Percentiles rank a stretch among this genome's conserved stretches.
These are phyloP conservation scores for Lippia alba DNA, from an alignment of 305 asterid genomes.

Conservation along the genomic window DNA sequence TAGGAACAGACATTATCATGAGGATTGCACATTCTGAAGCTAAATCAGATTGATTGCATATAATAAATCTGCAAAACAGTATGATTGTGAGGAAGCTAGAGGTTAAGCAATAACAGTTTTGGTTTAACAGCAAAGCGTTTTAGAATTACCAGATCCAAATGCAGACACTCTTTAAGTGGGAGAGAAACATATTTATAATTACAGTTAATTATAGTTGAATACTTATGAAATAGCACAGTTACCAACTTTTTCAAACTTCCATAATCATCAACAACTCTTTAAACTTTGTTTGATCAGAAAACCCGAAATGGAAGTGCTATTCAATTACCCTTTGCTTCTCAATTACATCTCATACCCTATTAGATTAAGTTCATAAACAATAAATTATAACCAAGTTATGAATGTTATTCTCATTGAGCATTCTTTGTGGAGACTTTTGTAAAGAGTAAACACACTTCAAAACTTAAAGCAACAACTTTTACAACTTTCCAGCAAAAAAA, in stretches of 20 bases:
- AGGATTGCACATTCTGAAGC: conserved; percentile 91
- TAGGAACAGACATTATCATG: conserved; percentile 76
- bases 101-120: conserved; percentile 19
- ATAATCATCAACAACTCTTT: not conserved
- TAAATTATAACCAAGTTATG: too few relatives aligned
- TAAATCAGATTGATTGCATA: conserved; percentile 86
- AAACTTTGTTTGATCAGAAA: not conserved
- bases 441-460: conserved; percentile 15
- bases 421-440: conserved; percentile 41
- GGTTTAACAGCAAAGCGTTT: conserved; percentile 16
- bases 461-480: too few relatives aligned
- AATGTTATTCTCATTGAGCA: conserved; percentile 47
- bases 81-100: conserved; percentile 34
- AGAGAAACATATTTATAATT: not conserved
- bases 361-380: too few relatives aligned
- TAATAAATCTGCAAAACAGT: conserved; percentile 65
- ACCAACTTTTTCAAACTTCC: not conserved
- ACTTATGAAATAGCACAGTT: not conserved
- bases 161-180: conserved; percentile 3
- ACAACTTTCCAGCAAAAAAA: too few relatives aligned
- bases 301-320: not conserved
- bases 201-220: not conserved
- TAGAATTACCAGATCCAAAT: conserved; percentile 25
- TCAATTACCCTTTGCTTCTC: not conserved
- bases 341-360: too few relatives aligned